These are phyloP conservation scores for Chimonanthus praecox DNA, from an alignment of 164 flowering plant genomes.

Conservation along the genomic window DNA sequence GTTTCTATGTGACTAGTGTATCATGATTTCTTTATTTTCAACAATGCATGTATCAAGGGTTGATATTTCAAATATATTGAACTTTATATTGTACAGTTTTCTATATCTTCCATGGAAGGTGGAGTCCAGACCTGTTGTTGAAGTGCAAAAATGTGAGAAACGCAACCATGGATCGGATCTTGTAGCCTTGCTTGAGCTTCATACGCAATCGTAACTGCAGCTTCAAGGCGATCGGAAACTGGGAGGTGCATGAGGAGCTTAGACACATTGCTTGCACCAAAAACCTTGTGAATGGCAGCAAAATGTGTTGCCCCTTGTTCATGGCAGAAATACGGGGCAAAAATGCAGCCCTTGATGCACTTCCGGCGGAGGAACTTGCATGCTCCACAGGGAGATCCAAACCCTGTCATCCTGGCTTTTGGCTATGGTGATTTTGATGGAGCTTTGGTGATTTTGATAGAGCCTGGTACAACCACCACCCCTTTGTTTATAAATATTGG, in stretches of 20 bases:
- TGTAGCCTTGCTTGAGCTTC: slow-evolving; percentile 95
- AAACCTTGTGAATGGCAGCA: slow-evolving; percentile 89
- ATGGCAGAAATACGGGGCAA: slow-evolving; percentile 91
- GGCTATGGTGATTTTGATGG: not conserved
- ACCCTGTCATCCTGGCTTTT: slow-evolving; percentile 47
- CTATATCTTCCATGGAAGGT: no score
- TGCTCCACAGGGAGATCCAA: slow-evolving; percentile 92
- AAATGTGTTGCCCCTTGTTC: slow-evolving; percentile 82
- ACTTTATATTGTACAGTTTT: no score
- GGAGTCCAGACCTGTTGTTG: slow-evolving; percentile 69
- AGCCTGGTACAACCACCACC: slow-evolving; percentile 13
- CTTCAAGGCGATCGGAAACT: slow-evolving; percentile 58
- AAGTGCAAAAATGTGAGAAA: slow-evolving; percentile 83
- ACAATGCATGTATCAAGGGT: no score
- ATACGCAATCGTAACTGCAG: slow-evolving; percentile 74
- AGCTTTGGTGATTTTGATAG: no score
- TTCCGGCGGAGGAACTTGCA: slow-evolving; percentile 92
- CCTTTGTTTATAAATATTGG: slow-evolving; percentile 42
- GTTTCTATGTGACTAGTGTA: no score
- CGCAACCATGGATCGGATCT: slow-evolving; percentile 91
- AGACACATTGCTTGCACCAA: slow-evolving; percentile 90
- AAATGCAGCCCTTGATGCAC: slow-evolving; percentile 78
- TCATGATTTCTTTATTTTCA: no score
- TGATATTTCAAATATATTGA: no score
- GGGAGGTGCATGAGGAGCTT: slow-evolving; percentile 75